phyloP scores from a whole-genome alignment of 176 grass and related monocot genomes.

The Oropetium thomaeum region DNA sequence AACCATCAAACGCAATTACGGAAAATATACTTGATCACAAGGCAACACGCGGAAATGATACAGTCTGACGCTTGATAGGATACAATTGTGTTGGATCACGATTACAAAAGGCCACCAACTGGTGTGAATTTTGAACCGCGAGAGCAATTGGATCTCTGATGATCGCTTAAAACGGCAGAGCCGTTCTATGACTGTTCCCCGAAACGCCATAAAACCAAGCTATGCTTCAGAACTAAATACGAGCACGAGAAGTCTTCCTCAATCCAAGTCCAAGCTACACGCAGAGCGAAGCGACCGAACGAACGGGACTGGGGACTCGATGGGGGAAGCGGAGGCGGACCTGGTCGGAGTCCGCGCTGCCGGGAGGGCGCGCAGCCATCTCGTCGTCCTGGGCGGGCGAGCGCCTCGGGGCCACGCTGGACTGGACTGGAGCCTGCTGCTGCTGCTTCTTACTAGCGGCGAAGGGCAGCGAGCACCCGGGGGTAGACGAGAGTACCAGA shows the following conservation, averaged over 20 bases:
- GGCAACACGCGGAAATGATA: background rate
- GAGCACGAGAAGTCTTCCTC: background rate
- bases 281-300: background rate
- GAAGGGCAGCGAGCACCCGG: background rate
- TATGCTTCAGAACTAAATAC: background rate
- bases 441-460: background rate
- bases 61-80: background rate
- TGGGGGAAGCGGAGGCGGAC: background rate
- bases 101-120: background rate
- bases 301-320: background rate
- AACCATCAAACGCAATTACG: background rate
- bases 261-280: background rate
- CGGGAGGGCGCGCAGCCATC: constrained; percentile 35
- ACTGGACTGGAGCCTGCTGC: background rate
- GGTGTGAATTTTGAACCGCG: background rate
- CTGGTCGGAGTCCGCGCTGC: constrained; percentile 46
- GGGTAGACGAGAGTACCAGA: background rate
- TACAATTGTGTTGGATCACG: background rate
- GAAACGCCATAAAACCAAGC: background rate
- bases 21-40: background rate
- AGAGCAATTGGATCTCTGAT: background rate
- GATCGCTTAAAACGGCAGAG: background rate
- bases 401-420: background rate
- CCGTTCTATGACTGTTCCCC: background rate
- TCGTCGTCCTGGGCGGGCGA: background rate